These are phyloP conservation scores for Mycena floridula DNA, from an alignment of 768 basidiomycete species.

Conservation along the genomic window DNA sequence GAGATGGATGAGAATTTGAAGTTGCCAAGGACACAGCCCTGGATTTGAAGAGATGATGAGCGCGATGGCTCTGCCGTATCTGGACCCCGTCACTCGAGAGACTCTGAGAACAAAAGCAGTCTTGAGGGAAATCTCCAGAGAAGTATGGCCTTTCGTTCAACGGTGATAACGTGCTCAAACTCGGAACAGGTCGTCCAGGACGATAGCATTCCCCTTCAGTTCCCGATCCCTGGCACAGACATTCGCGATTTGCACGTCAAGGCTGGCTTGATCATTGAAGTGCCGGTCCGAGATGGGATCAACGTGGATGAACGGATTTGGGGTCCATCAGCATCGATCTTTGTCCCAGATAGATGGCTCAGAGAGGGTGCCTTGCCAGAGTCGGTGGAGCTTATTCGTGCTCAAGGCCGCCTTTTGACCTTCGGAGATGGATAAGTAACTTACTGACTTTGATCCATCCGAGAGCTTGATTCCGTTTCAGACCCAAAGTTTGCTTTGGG, in stretches of 20 bases:
- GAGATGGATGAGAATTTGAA: too few species aligned
- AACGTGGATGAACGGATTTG: constrained; percentile 9
- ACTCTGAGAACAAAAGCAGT: constrained; percentile 10
- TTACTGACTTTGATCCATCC: neutral
- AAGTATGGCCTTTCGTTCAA: constrained; percentile 1
- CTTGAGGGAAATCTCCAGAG: constrained; percentile 7
- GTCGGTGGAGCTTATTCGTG: constrained; percentile 1
- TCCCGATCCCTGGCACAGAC: constrained; percentile 4
- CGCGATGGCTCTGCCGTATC: constrained; percentile 10
- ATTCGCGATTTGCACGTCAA: constrained; percentile 2
- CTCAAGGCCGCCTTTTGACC: constrained; percentile 6
- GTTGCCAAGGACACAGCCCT: neutral
- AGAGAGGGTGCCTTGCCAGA: neutral
- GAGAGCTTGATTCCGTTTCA: neutral
- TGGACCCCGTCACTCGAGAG: constrained; percentile 14
- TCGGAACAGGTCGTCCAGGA: constrained; percentile 6
- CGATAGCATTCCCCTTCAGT: constrained; percentile 11
- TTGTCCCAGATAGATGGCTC: constrained; percentile 8
- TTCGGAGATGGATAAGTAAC: constrained; percentile 7
- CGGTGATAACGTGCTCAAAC: neutral
- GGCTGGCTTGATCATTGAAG: constrained; percentile 7
- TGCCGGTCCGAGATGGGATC: constrained; percentile 11
- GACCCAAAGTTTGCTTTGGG: constrained; percentile 10
- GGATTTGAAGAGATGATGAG: constrained; percentile 8
- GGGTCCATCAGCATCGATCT: constrained; percentile 8